Conservation (phyloP, 805 yeast species). For the Saccharomyces paradoxus region DNA sequence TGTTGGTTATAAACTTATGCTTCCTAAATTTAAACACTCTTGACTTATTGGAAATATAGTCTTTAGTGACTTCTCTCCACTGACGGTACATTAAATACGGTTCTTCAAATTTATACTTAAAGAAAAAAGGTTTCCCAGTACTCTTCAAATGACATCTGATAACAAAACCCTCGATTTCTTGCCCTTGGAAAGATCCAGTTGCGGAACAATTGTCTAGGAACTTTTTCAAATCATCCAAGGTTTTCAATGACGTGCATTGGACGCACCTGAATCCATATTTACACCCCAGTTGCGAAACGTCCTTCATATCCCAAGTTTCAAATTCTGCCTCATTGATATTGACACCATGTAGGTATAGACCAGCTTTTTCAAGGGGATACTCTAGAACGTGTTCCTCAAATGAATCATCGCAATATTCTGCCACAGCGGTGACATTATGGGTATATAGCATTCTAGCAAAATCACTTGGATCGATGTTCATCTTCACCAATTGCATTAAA, state of each 20-base stretch:
- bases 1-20: slow-evolving; percentile 53
- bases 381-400: slow-evolving; percentile 91
- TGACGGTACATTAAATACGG: slow-evolving; percentile 88
- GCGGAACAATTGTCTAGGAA: slow-evolving; percentile 51
- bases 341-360: slow-evolving; percentile 84
- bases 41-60: slow-evolving; percentile 34
- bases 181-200: slow-evolving; percentile 62
- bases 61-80: slow-evolving; percentile 78
- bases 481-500: slow-evolving; percentile 39
- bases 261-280: slow-evolving; percentile 65
- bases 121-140: slow-evolving; percentile 43
- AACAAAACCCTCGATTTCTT: slow-evolving; percentile 90
- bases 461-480: slow-evolving; percentile 35
- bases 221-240: slow-evolving; percentile 35
- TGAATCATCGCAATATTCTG: slow-evolving; percentile 83
- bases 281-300: slow-evolving; percentile 53
- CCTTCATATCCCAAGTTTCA: slow-evolving; percentile 51
- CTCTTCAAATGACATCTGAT: slow-evolving; percentile 47
- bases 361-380: slow-evolving; percentile 59
- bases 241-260: slow-evolving; percentile 36
- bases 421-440: slow-evolving; percentile 70
- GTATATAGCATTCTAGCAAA: slow-evolving; percentile 50
- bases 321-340: slow-evolving; percentile 61
- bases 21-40: slow-evolving; percentile 37
- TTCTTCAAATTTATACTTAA: slow-evolving; percentile 91